Evolutionary conservation across 2,329 filamentous ascomycete genomes (phyloP), one percentile per base, ranked within the genome.

Genomic region (Chaetomiaceae sp.): DNA sequence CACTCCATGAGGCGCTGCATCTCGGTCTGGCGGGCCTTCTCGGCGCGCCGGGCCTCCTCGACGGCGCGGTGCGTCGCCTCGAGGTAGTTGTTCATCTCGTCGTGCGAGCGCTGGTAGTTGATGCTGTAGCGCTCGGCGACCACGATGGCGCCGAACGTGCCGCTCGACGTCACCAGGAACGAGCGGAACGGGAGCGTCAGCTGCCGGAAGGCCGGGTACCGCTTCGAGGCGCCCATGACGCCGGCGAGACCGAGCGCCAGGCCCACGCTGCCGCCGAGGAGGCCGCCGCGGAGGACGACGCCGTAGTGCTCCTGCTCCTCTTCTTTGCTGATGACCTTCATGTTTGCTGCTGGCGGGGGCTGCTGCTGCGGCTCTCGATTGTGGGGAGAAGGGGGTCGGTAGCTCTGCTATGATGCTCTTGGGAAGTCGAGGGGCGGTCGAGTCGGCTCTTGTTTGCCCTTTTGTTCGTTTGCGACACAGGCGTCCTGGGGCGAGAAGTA

Each of bases 301-400:
- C 78, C 75, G 81, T 95, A 96, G 80, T 96, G 91, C 50, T 82
- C 88, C 56, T 78, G 71, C 75, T 96, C 91, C 75, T 96, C 89
- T 82, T 96, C 90, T 70, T 92, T 90, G 65, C 88, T 95, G 69
- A 97, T 81, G 68, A 97, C 78, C 86, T 96, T 97, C 94, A 97
- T 99, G 59, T 47, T 78, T 72, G 64, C 60, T 61, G 25, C 3
- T n/a, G 37, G 61, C 57, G 49, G 51, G 48, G 57, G 50, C 47
- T 37, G 36, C 39, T 38, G 31, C 11, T 14, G 20, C 12, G 20
- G 52, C 22, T 47, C 17, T 53, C 48, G 54, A 31, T 47, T 51
- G 48, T 12, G 23, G 29, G 15, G 23, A 34, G 15, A 11, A 17
- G 15, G 42, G 11, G 20, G 3, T 25, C 14, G 39, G 31, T n/a